Percentiles rank a stretch among this genome's conserved stretches.
Evolutionary conservation across 2,329 filamentous ascomycete species (phyloP).

Genomic region (Emmonsiellopsis sp.): DNA sequence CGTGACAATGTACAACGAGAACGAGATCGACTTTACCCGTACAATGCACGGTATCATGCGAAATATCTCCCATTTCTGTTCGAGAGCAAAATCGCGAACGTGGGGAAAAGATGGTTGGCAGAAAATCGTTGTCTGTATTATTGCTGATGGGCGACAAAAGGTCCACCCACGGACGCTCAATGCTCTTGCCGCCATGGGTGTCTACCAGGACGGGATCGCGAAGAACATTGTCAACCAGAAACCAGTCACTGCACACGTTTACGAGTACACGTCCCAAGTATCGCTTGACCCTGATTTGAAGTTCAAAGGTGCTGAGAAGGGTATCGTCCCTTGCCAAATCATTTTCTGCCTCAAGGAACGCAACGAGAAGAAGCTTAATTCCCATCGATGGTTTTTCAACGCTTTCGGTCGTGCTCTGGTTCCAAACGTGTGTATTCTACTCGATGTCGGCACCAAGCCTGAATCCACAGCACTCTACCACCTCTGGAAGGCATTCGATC

Average conservation of each 20-base stretch:
- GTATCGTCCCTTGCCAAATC: slow-evolving; percentile 95
- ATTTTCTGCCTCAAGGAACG: slow-evolving; percentile 98
- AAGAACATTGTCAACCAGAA: slow-evolving; percentile 97
- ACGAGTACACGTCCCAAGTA: slow-evolving; percentile 98
- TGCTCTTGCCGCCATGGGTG: slow-evolving; percentile 89
- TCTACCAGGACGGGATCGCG: slow-evolving; percentile 96
- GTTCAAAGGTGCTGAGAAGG: slow-evolving; percentile 98
- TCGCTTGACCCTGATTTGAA: slow-evolving; percentile 92
- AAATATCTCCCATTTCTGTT: slow-evolving; percentile 95
- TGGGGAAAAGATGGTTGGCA: slow-evolving; percentile 98
- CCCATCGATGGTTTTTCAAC: slow-evolving; percentile 98
- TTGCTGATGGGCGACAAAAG: slow-evolving; percentile 87
- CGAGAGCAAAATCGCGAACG: slow-evolving; percentile 78
- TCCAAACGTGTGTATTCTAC: slow-evolving; percentile 91
- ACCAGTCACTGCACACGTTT: slow-evolving; percentile 91
- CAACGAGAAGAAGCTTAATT: slow-evolving; percentile 96
- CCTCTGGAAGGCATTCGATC: slow-evolving; percentile 97
- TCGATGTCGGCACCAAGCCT: slow-evolving; percentile 92
- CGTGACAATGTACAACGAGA: slow-evolving; percentile 98
- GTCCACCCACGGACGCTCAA: slow-evolving; percentile 91
- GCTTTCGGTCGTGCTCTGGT: slow-evolving; percentile 88
- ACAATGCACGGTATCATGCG: slow-evolving; percentile 99
- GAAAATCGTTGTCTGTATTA: slow-evolving; percentile 96
- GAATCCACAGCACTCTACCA: slow-evolving; percentile 89
- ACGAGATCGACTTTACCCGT: slow-evolving; percentile 90